A percentile compares a stretch with the other conserved stretches of the same genome.
Conservation (phyloP, 805 yeast species). For the Kuraishia floccosa region DNA sequence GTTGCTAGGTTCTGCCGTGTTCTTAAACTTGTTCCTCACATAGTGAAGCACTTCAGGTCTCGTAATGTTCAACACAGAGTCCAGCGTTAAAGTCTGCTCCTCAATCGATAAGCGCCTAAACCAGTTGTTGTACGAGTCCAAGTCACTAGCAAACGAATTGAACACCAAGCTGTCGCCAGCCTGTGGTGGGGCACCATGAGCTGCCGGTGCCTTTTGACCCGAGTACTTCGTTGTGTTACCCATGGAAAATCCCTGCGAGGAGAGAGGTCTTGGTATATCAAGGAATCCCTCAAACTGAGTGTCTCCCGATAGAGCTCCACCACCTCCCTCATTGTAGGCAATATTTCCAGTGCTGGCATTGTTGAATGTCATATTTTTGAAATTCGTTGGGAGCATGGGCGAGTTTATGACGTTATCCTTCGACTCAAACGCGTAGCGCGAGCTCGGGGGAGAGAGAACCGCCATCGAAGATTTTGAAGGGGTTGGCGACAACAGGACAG, state of each 20-base stretch:
- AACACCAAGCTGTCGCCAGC: background rate
- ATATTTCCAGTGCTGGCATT: too few relatives aligned
- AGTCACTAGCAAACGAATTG: constrained; percentile 27
- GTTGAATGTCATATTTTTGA: too few relatives aligned
- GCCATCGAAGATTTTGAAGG: constrained; percentile 64
- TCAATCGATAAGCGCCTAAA: constrained; percentile 31
- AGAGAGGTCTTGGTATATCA: constrained; percentile 1
- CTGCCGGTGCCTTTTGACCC: too few relatives aligned
- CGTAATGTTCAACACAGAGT: constrained; percentile 31
- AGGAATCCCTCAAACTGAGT: background rate
- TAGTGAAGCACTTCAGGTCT: constrained; percentile 32
- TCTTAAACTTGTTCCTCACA: constrained; percentile 24
- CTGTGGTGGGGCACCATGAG: background rate
- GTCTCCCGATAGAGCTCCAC: too few relatives aligned
- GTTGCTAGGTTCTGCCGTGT: constrained; percentile 1
- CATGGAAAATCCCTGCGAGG: background rate
- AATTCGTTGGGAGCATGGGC: too few relatives aligned
- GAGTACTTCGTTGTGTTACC: too few relatives aligned
- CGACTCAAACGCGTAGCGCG: constrained; percentile 16
- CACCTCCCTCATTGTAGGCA: too few relatives aligned
- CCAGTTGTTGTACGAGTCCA: constrained; percentile 34
- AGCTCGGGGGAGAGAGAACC: constrained; percentile 35
- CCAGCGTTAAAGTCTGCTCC: constrained; percentile 34
- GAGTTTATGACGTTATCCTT: constrained; percentile 4
- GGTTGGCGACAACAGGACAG: constrained; percentile 31